Evolutionary conservation across 345 rosid genomes (phyloP), one percentile per base, ranked within the genome.

Genomic region (Angophora floribunda): DNA sequence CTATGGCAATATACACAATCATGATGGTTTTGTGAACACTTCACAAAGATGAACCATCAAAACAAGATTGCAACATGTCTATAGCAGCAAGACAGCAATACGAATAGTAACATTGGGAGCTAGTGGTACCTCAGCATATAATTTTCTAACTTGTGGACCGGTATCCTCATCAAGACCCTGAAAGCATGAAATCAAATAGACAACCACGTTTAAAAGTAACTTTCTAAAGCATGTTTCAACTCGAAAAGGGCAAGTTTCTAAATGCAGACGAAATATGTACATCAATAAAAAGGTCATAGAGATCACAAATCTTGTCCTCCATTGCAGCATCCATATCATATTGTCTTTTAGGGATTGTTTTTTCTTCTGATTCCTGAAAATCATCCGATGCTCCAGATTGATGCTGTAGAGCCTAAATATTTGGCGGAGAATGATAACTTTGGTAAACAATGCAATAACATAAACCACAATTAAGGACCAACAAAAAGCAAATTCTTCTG

Each of bases 271-370:
- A 55, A 50, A 86, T 87, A 47, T 87, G 89, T 93, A 97, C 99
- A 91, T 97, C 97, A 91, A 96, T 94, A 91, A 91, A 97, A 89
- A 94, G 96, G 90, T 97, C 99, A 92, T 97, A 97, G 87, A 96
- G 98, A 89, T 96, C 99, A 92, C 99, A 97, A 89, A 97, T 91
- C 92, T 93, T 97, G 88, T 95, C 98, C 93, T 97, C 99, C 93
- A 97, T 79, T 52, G 86, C 90, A 28, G 92, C 78, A 87, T 97
- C 97, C 98, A 97, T 94, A 90, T 91, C 92, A 88, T 91, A 91
- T 89, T 93, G 97, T 91, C 89, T 93, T 92, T 93, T 93, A 36
- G 91, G 51, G 61, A 87, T 86, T 90, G 92, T 91, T 91, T 93
- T 96, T 90, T 91, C 95, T 86, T 92, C 93, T 22, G 93, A 87